A percentile compares a stretch with the other conserved stretches of the same genome.
Evolutionary conservation across 2,329 filamentous ascomycete genomes (phyloP).

Genomic region (Penicillium sp.): DNA sequence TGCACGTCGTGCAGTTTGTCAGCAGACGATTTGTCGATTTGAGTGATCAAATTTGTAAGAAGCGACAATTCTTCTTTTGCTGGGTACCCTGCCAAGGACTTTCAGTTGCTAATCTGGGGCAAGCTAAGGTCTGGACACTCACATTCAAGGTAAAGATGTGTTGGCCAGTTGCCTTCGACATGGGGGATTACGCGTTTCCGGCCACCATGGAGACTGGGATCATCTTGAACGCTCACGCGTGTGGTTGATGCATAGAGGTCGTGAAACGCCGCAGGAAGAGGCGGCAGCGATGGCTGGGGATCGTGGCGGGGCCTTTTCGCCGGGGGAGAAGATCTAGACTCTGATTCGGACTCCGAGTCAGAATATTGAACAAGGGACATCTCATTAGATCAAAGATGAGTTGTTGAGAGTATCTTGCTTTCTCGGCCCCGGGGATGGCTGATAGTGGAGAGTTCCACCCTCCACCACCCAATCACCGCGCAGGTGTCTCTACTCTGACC

Average conservation of each 20-base stretch:
- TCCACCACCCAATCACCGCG: neutral
- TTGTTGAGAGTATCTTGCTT: neutral
- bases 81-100: constrained; percentile 41
- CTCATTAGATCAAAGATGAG: neutral
- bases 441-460: neutral
- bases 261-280: constrained; percentile 78
- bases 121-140: constrained; percentile 38
- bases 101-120: constrained; percentile 14
- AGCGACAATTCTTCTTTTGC: constrained; percentile 34
- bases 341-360: constrained; percentile 43
- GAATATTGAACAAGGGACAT: constrained; percentile 71
- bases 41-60: constrained; percentile 33
- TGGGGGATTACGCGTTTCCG: constrained; percentile 81
- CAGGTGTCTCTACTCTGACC: neutral
- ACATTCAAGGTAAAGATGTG: constrained; percentile 93
- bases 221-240: constrained; percentile 74
- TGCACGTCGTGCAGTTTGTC: constrained; percentile 52
- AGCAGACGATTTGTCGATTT: constrained; percentile 41
- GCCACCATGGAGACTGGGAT: constrained; percentile 82
- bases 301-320: constrained; percentile 27
- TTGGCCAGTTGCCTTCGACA: constrained; percentile 86
- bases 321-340: constrained; percentile 21
- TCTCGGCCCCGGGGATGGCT: neutral
- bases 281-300: constrained; percentile 56
- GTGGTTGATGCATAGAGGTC: constrained; percentile 85